A percentile compares a stretch with the other conserved stretches of the same genome.
Conservation (phyloP, 1,284 basidiomycete species). For the Ceraceosorus bombacis region DNA sequence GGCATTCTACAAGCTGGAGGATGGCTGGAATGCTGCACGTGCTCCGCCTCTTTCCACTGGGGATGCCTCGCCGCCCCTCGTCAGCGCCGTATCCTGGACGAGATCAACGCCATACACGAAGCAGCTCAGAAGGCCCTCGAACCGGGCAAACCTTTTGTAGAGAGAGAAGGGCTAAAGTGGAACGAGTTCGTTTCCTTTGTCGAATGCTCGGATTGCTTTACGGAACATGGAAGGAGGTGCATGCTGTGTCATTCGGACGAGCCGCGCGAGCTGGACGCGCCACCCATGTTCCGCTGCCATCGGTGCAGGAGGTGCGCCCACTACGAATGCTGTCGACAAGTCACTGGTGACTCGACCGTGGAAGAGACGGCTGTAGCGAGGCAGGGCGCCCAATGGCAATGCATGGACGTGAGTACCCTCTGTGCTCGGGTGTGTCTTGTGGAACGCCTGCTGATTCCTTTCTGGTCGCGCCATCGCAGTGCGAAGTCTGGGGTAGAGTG, state of each 20-base stretch:
- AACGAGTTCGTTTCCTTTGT: constrained; percentile 18
- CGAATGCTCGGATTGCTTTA: constrained; percentile 23
- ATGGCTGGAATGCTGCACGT: constrained; percentile 29
- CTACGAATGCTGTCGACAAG: constrained; percentile 23
- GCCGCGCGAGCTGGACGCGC: constrained; percentile 12
- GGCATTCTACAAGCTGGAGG: constrained; percentile 24
- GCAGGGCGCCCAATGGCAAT: constrained; percentile 15
- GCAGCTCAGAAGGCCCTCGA: constrained; percentile 15
- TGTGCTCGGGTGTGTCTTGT: constrained; percentile 19
- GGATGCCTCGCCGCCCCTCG: constrained; percentile 21
- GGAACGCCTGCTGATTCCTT: constrained; percentile 5
- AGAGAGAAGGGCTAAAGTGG: constrained; percentile 15
- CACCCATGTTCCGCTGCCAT: constrained; percentile 27
- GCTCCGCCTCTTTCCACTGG: constrained; percentile 28
- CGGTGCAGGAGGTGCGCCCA: constrained; percentile 28
- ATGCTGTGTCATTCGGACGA: constrained; percentile 22
- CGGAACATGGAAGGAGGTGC: constrained; percentile 17
- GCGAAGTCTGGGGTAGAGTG: constrained; percentile 24
- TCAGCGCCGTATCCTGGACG: constrained; percentile 17
- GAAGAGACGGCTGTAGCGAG: constrained; percentile 8
- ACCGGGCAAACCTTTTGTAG: constrained; percentile 10
- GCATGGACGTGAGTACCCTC: constrained; percentile 15
- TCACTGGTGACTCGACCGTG: neutral
- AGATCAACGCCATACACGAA: constrained; percentile 17
- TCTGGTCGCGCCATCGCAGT: constrained; percentile 4